Evolutionary conservation across 129 eudicot species (phyloP), one percentile per base, ranked within the genome.

Genomic region (Smallanthus sonchifolius): DNA sequence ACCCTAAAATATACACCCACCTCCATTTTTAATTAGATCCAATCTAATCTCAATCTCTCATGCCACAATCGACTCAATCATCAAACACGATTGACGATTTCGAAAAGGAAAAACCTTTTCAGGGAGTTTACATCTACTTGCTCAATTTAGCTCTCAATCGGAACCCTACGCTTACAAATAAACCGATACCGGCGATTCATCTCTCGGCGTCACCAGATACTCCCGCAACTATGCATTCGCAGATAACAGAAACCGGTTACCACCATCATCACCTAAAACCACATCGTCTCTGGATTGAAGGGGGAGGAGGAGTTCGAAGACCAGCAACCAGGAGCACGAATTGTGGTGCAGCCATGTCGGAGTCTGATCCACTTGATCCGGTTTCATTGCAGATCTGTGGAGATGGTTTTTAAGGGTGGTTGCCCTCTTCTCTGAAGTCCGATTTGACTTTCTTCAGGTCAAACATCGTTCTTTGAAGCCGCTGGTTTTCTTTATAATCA

Each of bases 111-210:
- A 82, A 79, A 13, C 87, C 87, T 44, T n/a, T 43, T 10, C 74
- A 73, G 5, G 86, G 82, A 3, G 80, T 83, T 55, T 83, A 81
- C 80, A n/a, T n/a, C n/a, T n/a, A n/a, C n/a, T 47, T 90, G 9
- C 74, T 93, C 66, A 84, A 90, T 55, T 78, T 94, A 42, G 97
- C n/a, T n/a, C n/a, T n/a, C n/a, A n/a, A n/a, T n/a, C n/a, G n/a
- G n/a, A n/a, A n/a, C n/a, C n/a, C n/a, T 94, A 90, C 47, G 97
- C 91, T 0, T 94, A 90, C 68, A 81, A 78, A 43, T 90, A 94
- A 75, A 77, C 82, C 0, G 78, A 79, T 19, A 30, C 61, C 0
- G 95, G 96, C 0, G 98, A 86, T 3, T 76, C 86, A 5, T 87
- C 97, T 2, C 84, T 89, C 1, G 92, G 85, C 2, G 75, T 74